Percentiles rank a stretch among this genome's conserved stretches.
These are phyloP conservation scores for Chaetomium sp. DNA, from an alignment of 2,329 filamentous ascomycete species.

Conservation along the genomic window DNA sequence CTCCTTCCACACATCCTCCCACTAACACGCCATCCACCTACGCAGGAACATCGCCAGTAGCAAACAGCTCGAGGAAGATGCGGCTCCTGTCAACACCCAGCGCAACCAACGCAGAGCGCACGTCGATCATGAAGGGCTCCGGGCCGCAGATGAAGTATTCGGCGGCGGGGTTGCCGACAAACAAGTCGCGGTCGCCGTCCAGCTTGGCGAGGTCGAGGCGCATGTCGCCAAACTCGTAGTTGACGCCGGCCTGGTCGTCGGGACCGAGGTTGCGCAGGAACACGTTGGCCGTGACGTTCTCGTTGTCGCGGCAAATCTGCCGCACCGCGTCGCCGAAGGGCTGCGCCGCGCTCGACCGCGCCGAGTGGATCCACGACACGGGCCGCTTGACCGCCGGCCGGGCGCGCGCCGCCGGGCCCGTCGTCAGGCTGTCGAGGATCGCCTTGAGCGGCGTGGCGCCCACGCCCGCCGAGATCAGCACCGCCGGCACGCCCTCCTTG, in stretches of 20 bases:
- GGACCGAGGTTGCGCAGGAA: conserved; percentile 57
- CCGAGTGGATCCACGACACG: conserved; percentile 66
- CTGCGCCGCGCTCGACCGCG: conserved; percentile 52
- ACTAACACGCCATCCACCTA: conserved; percentile 11
- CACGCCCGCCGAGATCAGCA: conserved; percentile 69
- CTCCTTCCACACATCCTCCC: not conserved
- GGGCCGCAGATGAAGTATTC: conserved; percentile 76
- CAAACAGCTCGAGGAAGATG: conserved; percentile 69
- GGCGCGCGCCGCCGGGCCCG: conserved; percentile 26
- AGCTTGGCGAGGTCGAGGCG: conserved; percentile 61
- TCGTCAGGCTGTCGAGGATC: conserved; percentile 61
- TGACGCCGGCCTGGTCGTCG: conserved; percentile 45
- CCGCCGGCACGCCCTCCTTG: conserved; percentile 55
- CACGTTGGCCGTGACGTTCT: conserved; percentile 55
- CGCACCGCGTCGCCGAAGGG: conserved; percentile 59
- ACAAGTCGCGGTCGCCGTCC: conserved; percentile 56
- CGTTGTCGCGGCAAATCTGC: conserved; percentile 45
- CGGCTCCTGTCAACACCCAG: conserved; percentile 60
- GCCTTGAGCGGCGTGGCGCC: conserved; percentile 67
- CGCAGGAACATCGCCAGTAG: conserved; percentile 51
- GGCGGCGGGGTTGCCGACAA: conserved; percentile 54
- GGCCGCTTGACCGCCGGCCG: conserved; percentile 44
- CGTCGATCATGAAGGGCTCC: conserved; percentile 66
- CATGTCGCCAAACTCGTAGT: conserved; percentile 60
- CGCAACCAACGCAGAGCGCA: conserved; percentile 54